Evolutionary conservation across 1,139 yeast species (phyloP).

Genomic region (Diutina rugosa): DNA sequence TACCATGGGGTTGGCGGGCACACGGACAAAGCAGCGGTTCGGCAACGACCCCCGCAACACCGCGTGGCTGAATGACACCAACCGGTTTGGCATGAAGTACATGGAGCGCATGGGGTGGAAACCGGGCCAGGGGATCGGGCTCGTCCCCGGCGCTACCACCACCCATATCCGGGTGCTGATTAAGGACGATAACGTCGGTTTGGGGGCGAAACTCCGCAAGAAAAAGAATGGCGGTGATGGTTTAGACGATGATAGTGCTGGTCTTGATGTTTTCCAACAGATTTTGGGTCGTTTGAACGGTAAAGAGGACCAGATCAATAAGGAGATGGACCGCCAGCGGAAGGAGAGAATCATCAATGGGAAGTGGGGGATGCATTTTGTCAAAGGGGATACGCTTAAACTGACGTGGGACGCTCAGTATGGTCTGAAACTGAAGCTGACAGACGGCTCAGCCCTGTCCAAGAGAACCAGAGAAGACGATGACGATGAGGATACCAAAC

Average conservation of each 20-base stretch:
- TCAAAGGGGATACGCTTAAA: slow-evolving; percentile 67
- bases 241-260: slow-evolving; percentile 77
- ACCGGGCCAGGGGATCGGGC: slow-evolving; percentile 83
- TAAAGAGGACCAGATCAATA: slow-evolving; percentile 42
- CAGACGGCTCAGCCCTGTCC: too few species aligned
- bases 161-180: slow-evolving; percentile 73
- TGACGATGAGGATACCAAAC: slow-evolving; percentile 5
- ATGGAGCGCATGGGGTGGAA: slow-evolving; percentile 79
- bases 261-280: slow-evolving; percentile 86
- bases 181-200: slow-evolving; percentile 73
- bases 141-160: slow-evolving; percentile 49
- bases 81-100: slow-evolving; percentile 81
- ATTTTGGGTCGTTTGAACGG: slow-evolving; percentile 80
- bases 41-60: slow-evolving; percentile 93
- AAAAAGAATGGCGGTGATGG: slow-evolving; percentile 38
- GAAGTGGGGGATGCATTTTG: slow-evolving; percentile 78
- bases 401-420: slow-evolving; percentile 60
- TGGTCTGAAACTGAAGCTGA: slow-evolving; percentile 18
- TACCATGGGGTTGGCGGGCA: slow-evolving; percentile 80
- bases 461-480: slow-evolving; percentile 20
- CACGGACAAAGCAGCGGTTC: slow-evolving; percentile 69
- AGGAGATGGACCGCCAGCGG: slow-evolving; percentile 54
- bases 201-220: slow-evolving; percentile 67
- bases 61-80: slow-evolving; percentile 81
- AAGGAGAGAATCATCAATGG: slow-evolving; percentile 60